phyloP scores from a whole-genome alignment of 1,284 basidiomycete species.

The Cryptococcus sp. region DNA sequence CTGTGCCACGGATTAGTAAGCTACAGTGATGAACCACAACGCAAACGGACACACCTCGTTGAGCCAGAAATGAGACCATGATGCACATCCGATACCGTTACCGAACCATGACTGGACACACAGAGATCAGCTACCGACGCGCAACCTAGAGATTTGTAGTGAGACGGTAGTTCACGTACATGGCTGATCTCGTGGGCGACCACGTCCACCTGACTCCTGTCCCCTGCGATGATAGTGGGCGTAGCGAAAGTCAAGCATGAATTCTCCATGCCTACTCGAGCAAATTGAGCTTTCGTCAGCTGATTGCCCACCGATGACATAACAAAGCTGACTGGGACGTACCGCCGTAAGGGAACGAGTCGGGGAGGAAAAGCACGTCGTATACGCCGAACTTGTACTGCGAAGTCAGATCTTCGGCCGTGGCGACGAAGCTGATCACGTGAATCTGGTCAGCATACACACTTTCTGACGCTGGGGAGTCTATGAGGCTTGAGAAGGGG shows the following conservation, averaged over 20 bases:
- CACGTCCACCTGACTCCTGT: constrained; percentile 82
- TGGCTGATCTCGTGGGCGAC: constrained; percentile 64
- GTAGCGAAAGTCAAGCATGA: constrained; percentile 84
- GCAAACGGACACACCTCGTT: constrained; percentile 64
- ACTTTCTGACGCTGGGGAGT: no score
- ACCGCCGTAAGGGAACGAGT: constrained; percentile 90
- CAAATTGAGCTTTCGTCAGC: background rate
- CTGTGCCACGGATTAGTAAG: constrained; percentile 28
- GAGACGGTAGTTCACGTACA: constrained; percentile 22
- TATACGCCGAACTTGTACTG: constrained; percentile 87
- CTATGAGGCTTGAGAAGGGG: background rate
- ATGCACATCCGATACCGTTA: constrained; percentile 64
- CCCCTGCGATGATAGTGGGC: constrained; percentile 79
- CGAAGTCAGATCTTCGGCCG: constrained; percentile 72
- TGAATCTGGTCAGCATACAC: no score
- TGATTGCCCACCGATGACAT: background rate
- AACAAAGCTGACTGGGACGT: constrained; percentile 57
- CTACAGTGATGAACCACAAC: background rate
- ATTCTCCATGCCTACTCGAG: constrained; percentile 45
- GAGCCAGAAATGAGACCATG: constrained; percentile 77
- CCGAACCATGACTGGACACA: constrained; percentile 81
- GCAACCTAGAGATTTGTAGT: background rate
- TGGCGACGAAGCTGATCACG: constrained; percentile 65
- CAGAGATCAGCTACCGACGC: constrained; percentile 23
- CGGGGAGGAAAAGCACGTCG: constrained; percentile 78